Base-by-base conservation (phyloP, 306 rosid species). In the Abrus precatorius region DNA sequence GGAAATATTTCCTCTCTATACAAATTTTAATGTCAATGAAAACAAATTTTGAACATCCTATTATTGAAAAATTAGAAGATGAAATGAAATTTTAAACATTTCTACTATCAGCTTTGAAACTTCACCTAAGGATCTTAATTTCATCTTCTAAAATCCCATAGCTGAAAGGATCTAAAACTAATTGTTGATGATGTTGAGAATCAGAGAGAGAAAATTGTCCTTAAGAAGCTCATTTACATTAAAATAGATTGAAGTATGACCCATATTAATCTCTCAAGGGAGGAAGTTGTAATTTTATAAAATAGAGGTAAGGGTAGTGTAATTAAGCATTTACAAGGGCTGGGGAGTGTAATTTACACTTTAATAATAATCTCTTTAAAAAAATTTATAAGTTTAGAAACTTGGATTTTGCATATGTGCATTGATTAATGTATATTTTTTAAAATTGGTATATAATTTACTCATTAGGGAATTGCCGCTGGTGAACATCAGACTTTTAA, bases 301-400 rank as follows among this genome's bases (percentile, higher is more conserved):
- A 47, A 47, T 47, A 59, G n/a, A 57, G 13, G 8, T 7, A 30
- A 59, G 1, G 12, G 6, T 30, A 9, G 3, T 30, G n/a, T 59
- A 29, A 59, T 3, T 30, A 29, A 30, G 40, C 13, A 29, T 28
- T 57, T 33, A 61, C 10, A 20, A 11, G 38, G 20, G 44, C 11
- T 6, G 50, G 9, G 49, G 6, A 8, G 34, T 14, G n/a, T 41
- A 41, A 40, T 65, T 40, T 65, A 14, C 52, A 20, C 4, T 7
- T 66, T 14, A 65, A 66, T 13, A 66, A 40, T 41, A 49, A 71
- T 38, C 48, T 69, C 74, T 74, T 49, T 2, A 64, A 61, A 20
- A 69, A 81, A 62, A 62, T 47, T 76, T 36, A 41, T 76, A 70
- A 41, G 61, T 52, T 36, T 50, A 61, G 52, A 85, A 78, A 30